Evolutionary conservation across 2,329 filamentous ascomycete species (phyloP), one percentile per base, ranked within the genome.

Genomic region (Fusarium veterinarium): DNA sequence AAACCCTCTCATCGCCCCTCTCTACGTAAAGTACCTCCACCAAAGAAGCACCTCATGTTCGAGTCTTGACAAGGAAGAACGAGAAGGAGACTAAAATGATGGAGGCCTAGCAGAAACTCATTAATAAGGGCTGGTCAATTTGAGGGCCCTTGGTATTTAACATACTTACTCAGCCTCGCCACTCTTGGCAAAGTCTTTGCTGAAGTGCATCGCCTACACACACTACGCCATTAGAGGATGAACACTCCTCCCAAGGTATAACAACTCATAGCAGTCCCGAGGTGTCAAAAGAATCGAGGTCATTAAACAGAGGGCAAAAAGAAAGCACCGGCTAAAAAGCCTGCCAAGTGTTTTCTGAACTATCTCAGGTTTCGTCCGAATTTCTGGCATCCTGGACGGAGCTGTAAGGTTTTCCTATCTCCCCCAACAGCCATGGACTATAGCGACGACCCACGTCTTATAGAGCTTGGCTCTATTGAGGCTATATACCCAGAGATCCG

Each of bases 401-500:
- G 46, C 46, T 35, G n/a, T 35, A 12, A 51, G 30, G 46, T 19
- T 49, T 49, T 23, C 16, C 46, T 33, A 23, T 37, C 19, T 25
- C 30, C 25, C 30, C 46, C 12, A 23, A 37, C 23, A 37, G 33
- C 53, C 53, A 78, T 85, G 83, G 83, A 83, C 70, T 79, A 81
- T 61, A 81, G 80, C 71, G 85, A 88, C 75, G 87, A 90, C 76
- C 83, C 85, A 71, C 89, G 91, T 55, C 80, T 84, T 60, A 83
- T 86, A 51, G 91, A 92, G 83, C 84, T 92, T 60, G 86, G 85
- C 75, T 87, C 89, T 19, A 85, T 92, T 62, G 82, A 85, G 62
- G 89, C 90, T 69, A 92, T 93, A 75, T 93, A 88, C 72, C 91
- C 91, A n/a, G 91, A 92, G 80, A 87, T 92, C 19, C 83, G 83